Evolutionary conservation across 2,329 filamentous ascomycete species (phyloP), one percentile per base, ranked within the genome.

Genomic region (Botrytis deweyae): DNA sequence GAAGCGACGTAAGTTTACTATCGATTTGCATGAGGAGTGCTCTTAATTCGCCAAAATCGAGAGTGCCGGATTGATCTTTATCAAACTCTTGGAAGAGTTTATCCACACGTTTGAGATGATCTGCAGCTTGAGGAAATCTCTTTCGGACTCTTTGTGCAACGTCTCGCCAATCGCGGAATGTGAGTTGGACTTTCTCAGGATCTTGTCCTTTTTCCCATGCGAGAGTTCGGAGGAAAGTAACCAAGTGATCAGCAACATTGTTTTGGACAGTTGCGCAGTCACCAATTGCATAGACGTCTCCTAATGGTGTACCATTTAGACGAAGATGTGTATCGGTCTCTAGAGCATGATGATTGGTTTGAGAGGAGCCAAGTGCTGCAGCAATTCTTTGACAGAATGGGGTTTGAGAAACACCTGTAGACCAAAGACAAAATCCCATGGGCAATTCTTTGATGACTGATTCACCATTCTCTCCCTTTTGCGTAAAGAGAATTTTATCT

Each of bases 231-330:
- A 99, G 88, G 84, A 98, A 99, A 33, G 90, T 92, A 66, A 98
- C 88, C 78, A 99, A 91, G 84, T 98, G 92, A 80, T 97, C 93
- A 4, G 95, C 93, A 2, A 98, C 87, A 78, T 99, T 99, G 85
- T 99, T 99, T 81, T 99, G 97, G 0, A 99, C 95, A 0, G 97
- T 99, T 10, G 93, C 88, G 84, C 96, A 98, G 84, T 99, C 96
- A 22, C 96, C 96, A 76, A 99, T 94, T 66, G 95, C 95, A 80
- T 99, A 99, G 36, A 99, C 94, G 75, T 98, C 95, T 55, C 96
- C 96, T 0, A 98, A 84, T 0, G 96, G 96, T 0, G 96, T 90
- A 71, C 96, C 96, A 74, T 92, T 93, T 0, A 99, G 85, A 59
- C 96, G 93, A 14, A 98, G 90, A 81, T 99, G 95, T 1, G 93